These are phyloP conservation scores for Exophiala dermatitidis DNA, from an alignment of 2,329 filamentous ascomycete species.

Conservation along the genomic window DNA sequence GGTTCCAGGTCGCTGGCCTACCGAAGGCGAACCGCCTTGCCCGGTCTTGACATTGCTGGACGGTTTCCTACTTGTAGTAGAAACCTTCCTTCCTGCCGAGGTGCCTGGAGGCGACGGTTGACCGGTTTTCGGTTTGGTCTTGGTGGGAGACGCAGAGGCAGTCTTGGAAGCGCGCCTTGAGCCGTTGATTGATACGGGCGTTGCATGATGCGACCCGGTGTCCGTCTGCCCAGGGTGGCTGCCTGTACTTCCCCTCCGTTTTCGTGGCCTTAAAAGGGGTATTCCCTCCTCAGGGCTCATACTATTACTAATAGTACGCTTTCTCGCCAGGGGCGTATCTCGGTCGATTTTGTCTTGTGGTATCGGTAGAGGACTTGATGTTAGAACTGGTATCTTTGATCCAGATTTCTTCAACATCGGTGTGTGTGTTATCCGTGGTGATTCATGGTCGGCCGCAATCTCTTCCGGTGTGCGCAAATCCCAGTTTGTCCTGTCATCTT, in stretches of 20 bases:
- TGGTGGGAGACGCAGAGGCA: constrained; percentile 29
- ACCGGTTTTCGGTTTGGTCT: constrained; percentile 29
- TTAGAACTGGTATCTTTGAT: constrained; percentile 82
- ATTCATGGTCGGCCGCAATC: constrained; percentile 50
- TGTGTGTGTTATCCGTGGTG: constrained; percentile 47
- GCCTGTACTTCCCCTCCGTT: constrained; percentile 46
- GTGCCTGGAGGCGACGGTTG: constrained; percentile 23
- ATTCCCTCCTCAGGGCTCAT: constrained; percentile 56
- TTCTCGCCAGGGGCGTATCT: constrained; percentile 60
- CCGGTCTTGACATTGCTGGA: constrained; percentile 31
- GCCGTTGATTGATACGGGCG: constrained; percentile 25
- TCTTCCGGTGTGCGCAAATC: constrained; percentile 73
- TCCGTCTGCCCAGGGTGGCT: constrained; percentile 25
- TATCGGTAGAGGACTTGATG: constrained; percentile 69
- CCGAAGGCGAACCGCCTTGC: constrained; percentile 30
- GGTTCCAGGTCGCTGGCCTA: constrained; percentile 53
- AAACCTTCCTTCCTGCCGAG: constrained; percentile 34
- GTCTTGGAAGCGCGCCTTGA: constrained; percentile 22
- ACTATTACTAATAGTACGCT: constrained; percentile 49
- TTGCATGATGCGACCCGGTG: constrained; percentile 7
- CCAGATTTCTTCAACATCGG: constrained; percentile 52
- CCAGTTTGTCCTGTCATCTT: constrained; percentile 50
- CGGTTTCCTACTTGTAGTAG: constrained; percentile 37
- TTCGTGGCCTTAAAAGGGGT: constrained; percentile 55
- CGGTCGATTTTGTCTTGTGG: constrained; percentile 65